These are phyloP conservation scores for Lentinula guzmanii DNA, from an alignment of 768 basidiomycete genomes.

Conservation along the genomic window DNA sequence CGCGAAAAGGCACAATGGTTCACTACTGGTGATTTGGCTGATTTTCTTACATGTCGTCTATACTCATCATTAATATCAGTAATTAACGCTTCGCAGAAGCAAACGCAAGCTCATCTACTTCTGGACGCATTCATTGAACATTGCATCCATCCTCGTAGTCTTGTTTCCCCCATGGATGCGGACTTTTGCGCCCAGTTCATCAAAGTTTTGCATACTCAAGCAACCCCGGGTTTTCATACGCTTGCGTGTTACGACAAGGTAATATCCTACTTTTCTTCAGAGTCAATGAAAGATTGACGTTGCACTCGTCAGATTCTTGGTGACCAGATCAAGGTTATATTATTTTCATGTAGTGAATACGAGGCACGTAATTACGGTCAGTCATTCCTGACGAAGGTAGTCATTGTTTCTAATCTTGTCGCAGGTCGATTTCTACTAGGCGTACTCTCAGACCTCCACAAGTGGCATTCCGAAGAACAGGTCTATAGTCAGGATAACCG, in stretches of 20 bases:
- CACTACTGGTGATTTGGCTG: constrained; percentile 32
- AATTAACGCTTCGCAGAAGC: background rate
- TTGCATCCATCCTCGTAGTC: constrained; percentile 86
- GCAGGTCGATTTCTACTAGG: constrained; percentile 84
- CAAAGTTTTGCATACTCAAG: constrained; percentile 78
- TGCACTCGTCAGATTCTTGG: constrained; percentile 63
- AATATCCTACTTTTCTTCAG: constrained; percentile 8
- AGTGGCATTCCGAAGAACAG: constrained; percentile 76
- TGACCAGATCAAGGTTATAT: constrained; percentile 74
- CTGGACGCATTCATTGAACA: constrained; percentile 65
- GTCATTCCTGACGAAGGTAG: background rate
- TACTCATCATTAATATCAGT: constrained; percentile 3
- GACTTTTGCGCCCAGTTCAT: constrained; percentile 92
- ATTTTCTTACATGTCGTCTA: background rate
- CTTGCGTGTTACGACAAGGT: constrained; percentile 83
- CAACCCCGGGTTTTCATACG: constrained; percentile 87
- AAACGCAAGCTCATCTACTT: background rate
- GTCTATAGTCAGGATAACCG: constrained; percentile 69
- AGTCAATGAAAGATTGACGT: background rate
- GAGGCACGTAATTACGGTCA: constrained; percentile 93
- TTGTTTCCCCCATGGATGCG: constrained; percentile 96
- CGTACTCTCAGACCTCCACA: constrained; percentile 68
- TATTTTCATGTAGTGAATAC: constrained; percentile 94
- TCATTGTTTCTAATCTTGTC: constrained; percentile 3
- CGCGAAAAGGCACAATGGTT: constrained; percentile 86